Base-by-base conservation (phyloP, 1,139 yeast species). In the Yamadazyma blattariae region DNA sequence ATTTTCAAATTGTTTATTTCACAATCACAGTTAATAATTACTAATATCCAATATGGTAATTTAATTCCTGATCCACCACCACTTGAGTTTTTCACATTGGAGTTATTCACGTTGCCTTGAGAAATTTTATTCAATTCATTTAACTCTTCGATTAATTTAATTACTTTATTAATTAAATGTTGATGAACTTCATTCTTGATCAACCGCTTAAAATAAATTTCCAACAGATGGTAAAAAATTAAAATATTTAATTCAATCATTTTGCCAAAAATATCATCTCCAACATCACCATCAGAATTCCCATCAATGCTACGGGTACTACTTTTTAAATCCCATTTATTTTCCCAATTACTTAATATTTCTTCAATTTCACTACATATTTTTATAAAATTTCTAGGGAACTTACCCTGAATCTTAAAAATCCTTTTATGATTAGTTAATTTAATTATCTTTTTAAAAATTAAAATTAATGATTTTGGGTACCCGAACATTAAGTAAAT, bases 361-460 rank as follows among this genome's bases (percentile, higher is more conserved):
- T 75, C 80, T 44, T 75, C 80, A 5, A 70, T 48, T 33, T 75
- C 80, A 35, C 80, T 74, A 47, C 80, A 75, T 3, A 75, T 59
- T 38, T 64, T 63, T 4, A 81, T 81, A 47, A 75, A 77, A 45
- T 75, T 76, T 31, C 80, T 54, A 0, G 82, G 81, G 33, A 61
- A 66, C n/a, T 64, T 62, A 22, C 65, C 59, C 25, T 63, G 61
- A n/a, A 66, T 50, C 28, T 57, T 50, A 45, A 76, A 75, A 35
- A 72, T 67, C 35, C 71, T 67, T 47, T 74, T 71, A 46, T 76
- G 80, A 48, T 77, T 77, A 1, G 82, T 64, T 30, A 76, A 53
- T 33, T 64, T 67, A 7, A 75, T 62, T 1, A 67, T 59, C 36
- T 67, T 69, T 40, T 68, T 66, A 47, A 75, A 68, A n/a, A 76